phyloP scores from a whole-genome alignment of 2,329 filamentous ascomycete genomes.

The Paracoccidioides brasiliensis region DNA sequence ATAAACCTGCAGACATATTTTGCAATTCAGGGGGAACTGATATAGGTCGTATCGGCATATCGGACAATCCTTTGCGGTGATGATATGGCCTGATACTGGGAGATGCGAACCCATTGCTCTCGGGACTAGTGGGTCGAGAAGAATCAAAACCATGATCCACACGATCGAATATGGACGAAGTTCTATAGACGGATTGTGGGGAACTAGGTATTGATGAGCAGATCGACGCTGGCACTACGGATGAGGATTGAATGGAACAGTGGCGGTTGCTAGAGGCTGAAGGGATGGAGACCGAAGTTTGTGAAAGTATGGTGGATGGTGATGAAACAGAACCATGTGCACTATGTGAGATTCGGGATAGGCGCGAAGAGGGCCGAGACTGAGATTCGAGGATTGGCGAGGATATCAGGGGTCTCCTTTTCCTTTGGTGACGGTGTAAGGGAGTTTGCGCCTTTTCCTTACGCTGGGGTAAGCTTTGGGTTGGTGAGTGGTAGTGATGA shows the following conservation, averaged over 20 bases:
- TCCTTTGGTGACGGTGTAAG: slow-evolving; percentile 50
- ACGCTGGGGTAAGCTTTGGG: slow-evolving; percentile 34
- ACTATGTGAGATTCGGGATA: slow-evolving; percentile 20
- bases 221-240: slow-evolving; percentile 47
- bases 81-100: slow-evolving; percentile 53
- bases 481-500: slow-evolving; percentile 73
- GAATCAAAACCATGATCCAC: slow-evolving; percentile 50
- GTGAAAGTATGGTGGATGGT: slow-evolving; percentile 49
- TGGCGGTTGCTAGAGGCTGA: slow-evolving; percentile 37
- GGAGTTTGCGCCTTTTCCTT: slow-evolving; percentile 40
- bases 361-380: slow-evolving; percentile 13
- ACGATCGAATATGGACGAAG: slow-evolving; percentile 67
- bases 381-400: slow-evolving; percentile 34
- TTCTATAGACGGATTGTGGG: slow-evolving; percentile 59
- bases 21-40: slow-evolving; percentile 2
- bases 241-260: slow-evolving; percentile 52
- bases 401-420: slow-evolving; percentile 50
- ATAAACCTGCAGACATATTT: not conserved
- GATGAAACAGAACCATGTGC: slow-evolving; percentile 32
- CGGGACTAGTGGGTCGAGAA: slow-evolving; percentile 68
- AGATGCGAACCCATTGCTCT: slow-evolving; percentile 52
- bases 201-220: slow-evolving; percentile 69
- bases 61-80: slow-evolving; percentile 42
- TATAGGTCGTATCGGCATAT: slow-evolving; percentile 37
- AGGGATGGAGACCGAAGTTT: slow-evolving; percentile 46